Percentiles rank a stretch among this genome's conserved stretches.
Evolutionary conservation across 2,329 filamentous ascomycete species (phyloP).

Genomic region (Calonectria henricotiae): DNA sequence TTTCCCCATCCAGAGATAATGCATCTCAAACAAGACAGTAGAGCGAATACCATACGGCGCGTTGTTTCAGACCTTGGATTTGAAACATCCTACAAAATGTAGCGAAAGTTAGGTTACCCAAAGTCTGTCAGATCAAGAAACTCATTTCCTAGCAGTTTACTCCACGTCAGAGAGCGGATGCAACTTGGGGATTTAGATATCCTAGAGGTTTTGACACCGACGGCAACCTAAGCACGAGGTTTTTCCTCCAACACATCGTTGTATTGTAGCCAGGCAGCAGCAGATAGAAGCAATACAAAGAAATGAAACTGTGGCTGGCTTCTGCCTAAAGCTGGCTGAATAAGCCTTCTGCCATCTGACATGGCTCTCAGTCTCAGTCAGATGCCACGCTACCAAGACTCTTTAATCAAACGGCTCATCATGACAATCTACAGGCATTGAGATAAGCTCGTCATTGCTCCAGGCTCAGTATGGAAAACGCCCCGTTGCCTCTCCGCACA

Average conservation of each 20-base stretch:
- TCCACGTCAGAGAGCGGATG: too few relatives aligned
- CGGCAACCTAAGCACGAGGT: too few relatives aligned
- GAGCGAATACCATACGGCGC: not conserved
- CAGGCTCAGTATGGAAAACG: not conserved
- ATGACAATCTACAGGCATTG: not conserved
- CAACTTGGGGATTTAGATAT: too few relatives aligned
- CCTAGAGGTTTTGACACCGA: too few relatives aligned
- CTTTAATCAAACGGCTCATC: not conserved
- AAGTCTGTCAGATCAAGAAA: slow-evolving; percentile 51
- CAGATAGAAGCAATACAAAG: too few relatives aligned
- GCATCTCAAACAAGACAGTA: not conserved
- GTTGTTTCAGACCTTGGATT: not conserved
- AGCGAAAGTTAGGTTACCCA: slow-evolving; percentile 47
- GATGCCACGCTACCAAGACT: not conserved
- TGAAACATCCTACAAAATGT: slow-evolving; percentile 40
- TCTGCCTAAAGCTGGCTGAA: not conserved
- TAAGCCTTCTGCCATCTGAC: not conserved
- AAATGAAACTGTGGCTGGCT: not conserved
- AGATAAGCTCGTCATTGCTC: not conserved
- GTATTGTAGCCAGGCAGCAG: too few relatives aligned
- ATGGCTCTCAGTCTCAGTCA: too few relatives aligned
- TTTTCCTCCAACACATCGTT: too few relatives aligned
- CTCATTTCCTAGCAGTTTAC: slow-evolving; percentile 39
- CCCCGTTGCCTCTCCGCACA: not conserved
- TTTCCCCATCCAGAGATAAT: too few relatives aligned